Evolutionary conservation across 176 grass and related monocot genomes (phyloP), one percentile per base, ranked within the genome.

Genomic region (Lolium perenne): DNA sequence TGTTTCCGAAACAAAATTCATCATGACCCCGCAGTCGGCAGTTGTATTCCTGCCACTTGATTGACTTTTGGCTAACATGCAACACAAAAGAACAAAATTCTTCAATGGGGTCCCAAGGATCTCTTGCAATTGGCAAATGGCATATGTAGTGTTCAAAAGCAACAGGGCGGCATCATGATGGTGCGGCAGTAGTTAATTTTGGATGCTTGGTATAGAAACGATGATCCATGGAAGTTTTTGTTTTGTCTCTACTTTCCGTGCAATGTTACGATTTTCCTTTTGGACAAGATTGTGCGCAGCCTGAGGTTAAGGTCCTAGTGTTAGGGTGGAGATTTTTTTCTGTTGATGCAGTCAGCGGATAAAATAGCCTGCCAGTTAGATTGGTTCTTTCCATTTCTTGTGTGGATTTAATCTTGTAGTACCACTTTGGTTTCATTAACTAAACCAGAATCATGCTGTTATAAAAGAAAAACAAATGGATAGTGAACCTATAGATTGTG

Each of bases 131-230:
- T 68, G 65, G 65, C 7, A 68, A 38, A 68, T 68, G 65, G 65
- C 7, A 0, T 38, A 53, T 54, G 73, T 26, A 53, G 14, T 26
- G 2, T 8, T 67, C 64, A 74, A 48, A 6, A 13, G 45, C 3
- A 51, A 54, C 16, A 76, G 47, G 72, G 51, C 29, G 72, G 48
- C 23, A 76, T 76, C 7, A 53, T 54, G 48, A 75, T 51, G 73
- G 22, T 32, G 46, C 22, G 51, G 47, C 7, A 29, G 14, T 23
- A 29, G 71, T 75, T 51, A 25, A 75, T 29, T 15, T 50, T 75
- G 46, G 47, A 76, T 54, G 73, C 23, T 76, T 75, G 72, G 72
- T 75, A 75, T 9, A 14, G 22, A 76, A 76, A 54, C 29, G 48
- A 76, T 32, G 73, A 54, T 53, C 47, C 7, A 8, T 71, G 14